Base-by-base conservation (phyloP, 805 yeast genomes). In the Yarrowia divulgata region DNA sequence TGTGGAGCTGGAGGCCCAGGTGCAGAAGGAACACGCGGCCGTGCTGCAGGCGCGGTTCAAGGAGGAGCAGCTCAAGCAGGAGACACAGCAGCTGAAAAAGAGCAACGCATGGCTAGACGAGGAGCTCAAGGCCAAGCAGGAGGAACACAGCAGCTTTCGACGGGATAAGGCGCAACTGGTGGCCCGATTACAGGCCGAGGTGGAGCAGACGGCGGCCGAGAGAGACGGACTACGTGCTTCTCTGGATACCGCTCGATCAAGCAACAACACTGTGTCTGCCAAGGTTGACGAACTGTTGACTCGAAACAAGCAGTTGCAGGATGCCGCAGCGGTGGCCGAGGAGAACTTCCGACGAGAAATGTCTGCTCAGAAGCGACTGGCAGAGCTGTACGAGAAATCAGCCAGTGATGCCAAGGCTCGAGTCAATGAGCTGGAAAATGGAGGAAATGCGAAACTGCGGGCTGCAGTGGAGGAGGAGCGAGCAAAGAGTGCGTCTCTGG, bases 291-390 rank as follows among this genome's bases (percentile, higher is more conserved):
- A 80, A 60, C 74, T 85, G 6, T 75, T 85, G 35, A 72, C 80
- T 1, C 81, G 85, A 68, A 76, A 86, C 34, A 85, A 84, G 71
- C 79, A 81, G 4, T 75, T 88, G 35, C 82, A 82, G 32, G 86
- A 83, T 71, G 79, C 82, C 35, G 71, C 79, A 13, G 76, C 82
- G 0, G 70, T 76, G 1, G 81, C 82, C 46, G 83, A 86, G 71
- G 85, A 83, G 43, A 85, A 83, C 45, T 87, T 86, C 73, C 72
- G 83, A 19, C 83, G 83, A 40, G 93, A 89, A 74, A 83, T 88
- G 78, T 76, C 85, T 1, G 78, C 85, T 55, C 91, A 89, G 76
- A 88, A 88, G 63, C 86, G 90, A 63, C 77, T 88, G 46, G 80
- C 86, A 6, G 86, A 84, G 52, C 78, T 90, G 18, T 80, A 88